Base-by-base conservation (phyloP, 345 rosid species). In the Carallia brachiata region DNA sequence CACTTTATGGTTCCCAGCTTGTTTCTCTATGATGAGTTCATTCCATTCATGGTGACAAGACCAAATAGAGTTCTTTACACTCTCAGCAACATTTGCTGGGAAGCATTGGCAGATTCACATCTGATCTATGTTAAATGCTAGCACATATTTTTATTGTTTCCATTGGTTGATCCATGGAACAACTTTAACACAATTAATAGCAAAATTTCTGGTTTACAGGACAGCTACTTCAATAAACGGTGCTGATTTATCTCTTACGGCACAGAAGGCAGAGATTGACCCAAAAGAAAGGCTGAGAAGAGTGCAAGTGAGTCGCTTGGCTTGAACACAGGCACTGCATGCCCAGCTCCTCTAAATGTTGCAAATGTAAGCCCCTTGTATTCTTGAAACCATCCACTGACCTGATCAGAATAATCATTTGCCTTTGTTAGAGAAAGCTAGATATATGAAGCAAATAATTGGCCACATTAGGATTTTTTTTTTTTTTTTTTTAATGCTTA, bases 331-430 rank as follows among this genome's bases (percentile, higher is more conserved):
- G 98, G 98, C 48, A 94, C 98, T 0, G 96, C 97, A 74, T 94
- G 98, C 13, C 98, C 98, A n/a, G 98, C 98, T 70, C 97, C 98
- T 84, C 97, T 86, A 66, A 94, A 86, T 16, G 98, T 94, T 36
- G 95, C 92, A 73, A 90, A 94, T 10, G 91, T 87, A 2, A 94
- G 84, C 17, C 98, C 98, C 55, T 82, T 76, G 70, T 93, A 93
- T 80, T 94, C 97, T 71, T 94, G 97, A 73, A 82, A 72, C 98
- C 98, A 93, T 1, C 97, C 98, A 52, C 96, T 84, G 18, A 93
- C 98, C 94, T 91, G 81, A 60, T 36, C 34, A 48, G 50, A 32
- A 19, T 16, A 72, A 47, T 16, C 5, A 55, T 52, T 5, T 18
- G 16, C 2, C 55, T 15, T 66, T 6, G 44, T 64, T 53, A 59